Percentiles rank a stretch among this genome's conserved stretches.
These are phyloP conservation scores for Penicillium robsamsonii DNA, from an alignment of 495 filamentous ascomycete species.

Conservation along the genomic window DNA sequence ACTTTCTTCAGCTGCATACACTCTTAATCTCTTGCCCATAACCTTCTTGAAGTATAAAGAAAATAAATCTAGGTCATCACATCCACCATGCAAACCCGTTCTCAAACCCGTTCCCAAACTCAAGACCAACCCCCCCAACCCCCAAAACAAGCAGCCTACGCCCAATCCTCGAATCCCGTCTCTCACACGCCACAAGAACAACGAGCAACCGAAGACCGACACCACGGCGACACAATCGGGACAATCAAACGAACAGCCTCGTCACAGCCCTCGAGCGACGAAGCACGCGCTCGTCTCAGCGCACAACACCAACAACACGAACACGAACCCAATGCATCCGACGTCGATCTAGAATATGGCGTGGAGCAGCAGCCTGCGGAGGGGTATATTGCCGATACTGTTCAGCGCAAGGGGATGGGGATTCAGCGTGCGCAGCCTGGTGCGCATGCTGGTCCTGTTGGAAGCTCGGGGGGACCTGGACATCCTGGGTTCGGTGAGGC, in stretches of 20 bases:
- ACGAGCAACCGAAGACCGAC: slow-evolving; percentile 27
- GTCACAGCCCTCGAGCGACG: slow-evolving; percentile 39
- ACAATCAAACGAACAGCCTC: slow-evolving; percentile 40
- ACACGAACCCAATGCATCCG: slow-evolving; percentile 16
- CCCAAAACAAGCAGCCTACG: slow-evolving; percentile 50
- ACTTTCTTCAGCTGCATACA: neutral
- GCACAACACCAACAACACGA: slow-evolving; percentile 19
- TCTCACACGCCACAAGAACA: slow-evolving; percentile 50
- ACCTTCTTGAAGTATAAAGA: neutral
- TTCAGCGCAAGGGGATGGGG: slow-evolving; percentile 40
- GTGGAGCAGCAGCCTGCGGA: slow-evolving; percentile 55
- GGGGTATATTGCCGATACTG: slow-evolving; percentile 52
- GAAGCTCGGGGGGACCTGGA: slow-evolving; percentile 29
- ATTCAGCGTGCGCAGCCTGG: slow-evolving; percentile 38
- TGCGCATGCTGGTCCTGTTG: slow-evolving; percentile 38
- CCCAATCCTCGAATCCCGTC: slow-evolving; percentile 48
- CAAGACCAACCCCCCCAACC: slow-evolving; percentile 43
- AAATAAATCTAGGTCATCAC: neutral
- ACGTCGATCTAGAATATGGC: slow-evolving; percentile 50
- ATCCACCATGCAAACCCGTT: slow-evolving; percentile 18
- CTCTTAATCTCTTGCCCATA: no score
- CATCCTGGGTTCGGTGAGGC: slow-evolving; percentile 39
- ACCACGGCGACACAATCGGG: slow-evolving; percentile 33
- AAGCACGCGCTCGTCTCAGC: slow-evolving; percentile 25
- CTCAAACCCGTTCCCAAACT: slow-evolving; percentile 13